A percentile compares a stretch with the other conserved stretches of the same genome.
Conservation (phyloP, 2,329 filamentous ascomycete species). For the Alternaria alternata region DNA sequence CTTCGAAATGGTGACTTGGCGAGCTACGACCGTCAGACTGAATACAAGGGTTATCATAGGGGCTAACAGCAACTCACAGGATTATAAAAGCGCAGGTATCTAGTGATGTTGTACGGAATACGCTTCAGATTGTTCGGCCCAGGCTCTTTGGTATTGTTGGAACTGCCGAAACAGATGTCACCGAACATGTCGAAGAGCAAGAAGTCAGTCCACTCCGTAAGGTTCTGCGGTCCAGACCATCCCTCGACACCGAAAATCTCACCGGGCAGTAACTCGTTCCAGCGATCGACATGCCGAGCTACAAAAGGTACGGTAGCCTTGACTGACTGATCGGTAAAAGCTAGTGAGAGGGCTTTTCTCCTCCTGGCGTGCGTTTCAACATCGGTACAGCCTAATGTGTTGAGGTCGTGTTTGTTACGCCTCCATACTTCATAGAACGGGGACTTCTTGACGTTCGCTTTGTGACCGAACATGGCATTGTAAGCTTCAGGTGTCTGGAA, state of each 20-base stretch:
- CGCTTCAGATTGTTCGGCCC: conserved; percentile 24
- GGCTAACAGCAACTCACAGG: conserved; percentile 5
- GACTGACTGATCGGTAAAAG: conserved; percentile 26
- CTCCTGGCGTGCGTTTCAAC: conserved; percentile 19
- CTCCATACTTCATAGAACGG: conserved; percentile 23
- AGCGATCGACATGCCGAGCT: conserved; percentile 23
- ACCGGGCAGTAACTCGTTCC: conserved; percentile 15
- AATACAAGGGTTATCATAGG: not conserved
- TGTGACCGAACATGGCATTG: conserved; percentile 51
- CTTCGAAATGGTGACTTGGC: conserved; percentile 16
- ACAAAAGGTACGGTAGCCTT: conserved; percentile 21
- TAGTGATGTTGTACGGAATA: conserved; percentile 15
- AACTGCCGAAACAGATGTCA: conserved; percentile 37
- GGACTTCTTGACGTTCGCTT: conserved; percentile 19
- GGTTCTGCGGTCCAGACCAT: conserved; percentile 19
- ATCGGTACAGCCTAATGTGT: conserved; percentile 18
- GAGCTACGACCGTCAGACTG: conserved; percentile 5
- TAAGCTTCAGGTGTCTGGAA: conserved; percentile 69
- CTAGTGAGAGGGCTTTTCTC: conserved; percentile 21
- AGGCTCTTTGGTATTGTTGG: conserved; percentile 34
- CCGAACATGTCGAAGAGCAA: conserved; percentile 54
- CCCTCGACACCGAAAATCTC: conserved; percentile 3
- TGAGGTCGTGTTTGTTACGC: conserved; percentile 18
- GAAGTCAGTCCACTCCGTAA: conserved; percentile 31
- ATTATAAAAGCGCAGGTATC: conserved; percentile 18